These are phyloP conservation scores for Penicillium olsonii DNA, from an alignment of 2,329 filamentous ascomycete genomes.

Conservation along the genomic window DNA sequence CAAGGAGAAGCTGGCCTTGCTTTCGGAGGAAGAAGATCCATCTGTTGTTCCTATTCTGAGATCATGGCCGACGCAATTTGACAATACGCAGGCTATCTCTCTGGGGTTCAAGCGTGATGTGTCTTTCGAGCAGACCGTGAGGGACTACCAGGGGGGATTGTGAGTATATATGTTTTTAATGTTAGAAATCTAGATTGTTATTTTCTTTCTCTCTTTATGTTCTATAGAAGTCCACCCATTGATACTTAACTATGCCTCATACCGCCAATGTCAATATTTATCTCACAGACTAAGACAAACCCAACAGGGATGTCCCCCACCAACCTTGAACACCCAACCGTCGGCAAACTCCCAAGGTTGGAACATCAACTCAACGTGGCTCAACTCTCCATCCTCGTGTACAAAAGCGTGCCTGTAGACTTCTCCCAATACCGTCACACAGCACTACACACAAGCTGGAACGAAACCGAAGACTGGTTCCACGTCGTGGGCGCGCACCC, in stretches of 20 bases:
- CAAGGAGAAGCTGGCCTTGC: constrained; percentile 51
- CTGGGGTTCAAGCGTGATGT: constrained; percentile 56
- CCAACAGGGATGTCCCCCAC: too few species aligned
- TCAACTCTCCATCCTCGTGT: constrained; percentile 28
- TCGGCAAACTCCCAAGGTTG: too few species aligned
- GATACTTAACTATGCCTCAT: too few species aligned
- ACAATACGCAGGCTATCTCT: constrained; percentile 53
- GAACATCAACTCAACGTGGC: too few species aligned
- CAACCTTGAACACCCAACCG: too few species aligned
- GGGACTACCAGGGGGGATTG: constrained; percentile 53
- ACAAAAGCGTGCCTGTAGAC: constrained; percentile 31
- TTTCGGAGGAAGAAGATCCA: constrained; percentile 55
- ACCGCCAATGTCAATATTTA: too few species aligned
- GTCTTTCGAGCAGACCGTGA: constrained; percentile 57
- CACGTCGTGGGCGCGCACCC: constrained; percentile 30
- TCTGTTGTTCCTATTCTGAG: constrained; percentile 55
- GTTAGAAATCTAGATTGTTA: too few species aligned
- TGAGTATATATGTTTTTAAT: too few species aligned
- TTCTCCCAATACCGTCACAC: constrained; percentile 34
- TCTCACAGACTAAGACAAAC: too few species aligned
- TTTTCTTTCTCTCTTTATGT: too few species aligned
- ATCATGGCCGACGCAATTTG: constrained; percentile 59
- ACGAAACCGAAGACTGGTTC: constrained; percentile 18
- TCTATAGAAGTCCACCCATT: too few species aligned
- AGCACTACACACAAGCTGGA: constrained; percentile 27